Base-by-base conservation (phyloP, 2,329 filamentous ascomycete genomes). In the Colletotrichum limetticola region DNA sequence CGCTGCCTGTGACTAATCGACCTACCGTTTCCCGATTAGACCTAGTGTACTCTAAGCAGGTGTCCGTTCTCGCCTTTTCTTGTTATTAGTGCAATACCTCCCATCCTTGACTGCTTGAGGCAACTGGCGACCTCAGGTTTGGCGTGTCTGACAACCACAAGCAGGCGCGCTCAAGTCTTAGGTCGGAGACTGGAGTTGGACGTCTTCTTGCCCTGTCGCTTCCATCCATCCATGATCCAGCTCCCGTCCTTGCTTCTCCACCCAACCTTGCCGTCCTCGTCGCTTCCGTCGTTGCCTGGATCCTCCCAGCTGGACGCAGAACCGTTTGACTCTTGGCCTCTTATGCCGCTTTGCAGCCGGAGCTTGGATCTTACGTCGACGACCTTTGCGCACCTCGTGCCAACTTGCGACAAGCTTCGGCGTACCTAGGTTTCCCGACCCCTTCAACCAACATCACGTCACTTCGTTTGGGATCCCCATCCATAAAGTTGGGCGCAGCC, bases 311-410 rank as follows among this genome's bases (percentile, higher is more conserved):
- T 55, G 30, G 35, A 37, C 26, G 42, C 66, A 55, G 65, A 72
- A 52, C 68, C 64, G 49, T 71, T 71, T 71, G 68, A 59, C 53
- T 30, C 26, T 63, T 64, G 46, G 22, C 55, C 64, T 46, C 32
- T 52, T 37, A 24, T 46, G 53, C 37, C n/a, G 24, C 35, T 35
- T 58, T 35, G 57, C 57, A 58, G 35, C 53, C 55, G 24, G 35
- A 69, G 53, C 66, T 69, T 64, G 16, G n/a, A 69, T 46, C 66
- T 69, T 32, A 57, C 58, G 49, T 61, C 49, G 35, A 52, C 37
- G 57, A 68, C 63, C 7, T 42, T 24, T 22, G 30, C 62, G 14
- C 58, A 30, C 57, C 65, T 68, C 66, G 37, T 35, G 52, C 66
- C 30, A 19, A 49, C 42, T 14, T 12, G 35, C 57, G 52, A 63